Evolutionary conservation across 192 early-diverging fungal genomes (phyloP).

Genomic region (Phlyctochytrium arcticum): DNA sequence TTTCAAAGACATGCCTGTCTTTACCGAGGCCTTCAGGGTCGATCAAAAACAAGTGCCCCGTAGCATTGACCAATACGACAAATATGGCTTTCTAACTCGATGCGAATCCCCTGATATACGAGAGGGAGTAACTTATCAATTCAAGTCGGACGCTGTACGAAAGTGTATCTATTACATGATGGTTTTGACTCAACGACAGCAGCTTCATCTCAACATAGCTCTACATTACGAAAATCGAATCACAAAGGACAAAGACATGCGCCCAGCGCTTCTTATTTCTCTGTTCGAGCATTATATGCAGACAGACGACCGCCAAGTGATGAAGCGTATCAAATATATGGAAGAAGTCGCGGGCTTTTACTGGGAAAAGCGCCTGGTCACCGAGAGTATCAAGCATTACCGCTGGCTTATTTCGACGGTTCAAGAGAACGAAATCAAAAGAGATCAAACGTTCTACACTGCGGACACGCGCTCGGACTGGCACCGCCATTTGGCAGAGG

Average conservation of each 20-base stretch:
- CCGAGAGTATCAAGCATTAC: conserved; percentile 46
- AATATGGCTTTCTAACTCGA: conserved; percentile 43
- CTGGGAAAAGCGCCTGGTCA: conserved; percentile 35
- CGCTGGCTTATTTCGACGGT: conserved; percentile 25
- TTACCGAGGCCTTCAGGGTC: conserved; percentile 13
- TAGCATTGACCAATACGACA: conserved; percentile 33
- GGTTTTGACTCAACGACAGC: conserved; percentile 43
- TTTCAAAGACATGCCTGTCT: conserved; percentile 21
- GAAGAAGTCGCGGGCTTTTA: conserved; percentile 37
- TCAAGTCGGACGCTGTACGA: conserved; percentile 51
- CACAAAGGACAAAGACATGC: conserved; percentile 24
- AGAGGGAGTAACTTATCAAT: conserved; percentile 25
- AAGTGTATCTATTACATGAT: conserved; percentile 52
- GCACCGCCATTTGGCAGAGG: conserved; percentile 49
- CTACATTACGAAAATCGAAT: conserved; percentile 39
- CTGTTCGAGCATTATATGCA: conserved; percentile 50
- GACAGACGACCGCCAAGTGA: conserved; percentile 24
- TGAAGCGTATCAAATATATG: conserved; percentile 42
- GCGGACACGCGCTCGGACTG: conserved; percentile 29
- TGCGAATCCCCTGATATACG: no score
- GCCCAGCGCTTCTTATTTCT: conserved; percentile 36
- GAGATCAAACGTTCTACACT: conserved; percentile 13
- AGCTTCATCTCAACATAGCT: conserved; percentile 41
- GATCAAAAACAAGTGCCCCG: conserved; percentile 13
- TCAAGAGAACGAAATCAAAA: conserved; percentile 11